Conservation (phyloP, 768 basidiomycete genomes). For the Mycena floridula region DNA sequence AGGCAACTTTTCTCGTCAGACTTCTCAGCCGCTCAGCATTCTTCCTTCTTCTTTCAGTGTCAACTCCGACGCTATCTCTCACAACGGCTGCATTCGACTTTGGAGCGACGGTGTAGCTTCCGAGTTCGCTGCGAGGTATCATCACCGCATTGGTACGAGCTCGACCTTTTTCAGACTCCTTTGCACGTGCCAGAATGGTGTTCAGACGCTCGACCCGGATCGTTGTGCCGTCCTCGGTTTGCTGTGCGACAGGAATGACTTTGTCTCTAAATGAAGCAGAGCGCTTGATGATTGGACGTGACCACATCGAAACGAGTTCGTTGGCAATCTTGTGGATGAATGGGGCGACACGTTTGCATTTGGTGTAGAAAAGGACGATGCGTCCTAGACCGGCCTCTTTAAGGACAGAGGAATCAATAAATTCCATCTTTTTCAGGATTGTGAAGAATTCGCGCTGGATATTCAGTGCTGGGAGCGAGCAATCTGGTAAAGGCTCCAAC, state of each 20-base stretch:
- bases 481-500: conserved; percentile 93
- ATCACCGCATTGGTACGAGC: conserved; percentile 75
- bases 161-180: conserved; percentile 60
- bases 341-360: conserved; percentile 83
- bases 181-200: conserved; percentile 62
- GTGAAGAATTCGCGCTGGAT: conserved; percentile 92
- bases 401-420: conserved; percentile 84
- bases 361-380: conserved; percentile 92
- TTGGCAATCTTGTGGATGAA: conserved; percentile 78
- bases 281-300: conserved; percentile 87
- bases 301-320: conserved; percentile 82
- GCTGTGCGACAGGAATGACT: conserved; percentile 55
- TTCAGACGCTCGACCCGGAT: conserved; percentile 51
- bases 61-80: conserved; percentile 60
- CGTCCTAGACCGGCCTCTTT: conserved; percentile 89
- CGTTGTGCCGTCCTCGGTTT: conserved; percentile 29
- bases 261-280: conserved; percentile 77
- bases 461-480: conserved; percentile 89
- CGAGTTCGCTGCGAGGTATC: conserved; percentile 73
- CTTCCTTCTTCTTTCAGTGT: conserved; percentile 67
- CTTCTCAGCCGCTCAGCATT: conserved; percentile 68
- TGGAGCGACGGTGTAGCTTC: conserved; percentile 79
- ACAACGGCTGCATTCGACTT: conserved; percentile 45
- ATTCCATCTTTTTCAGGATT: conserved; percentile 81
- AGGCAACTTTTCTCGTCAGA: conserved; percentile 45